Percentiles rank a stretch among this genome's conserved stretches.
These are phyloP conservation scores for Pseudoturritis turrita DNA, from an alignment of 345 rosid genomes.

Conservation along the genomic window DNA sequence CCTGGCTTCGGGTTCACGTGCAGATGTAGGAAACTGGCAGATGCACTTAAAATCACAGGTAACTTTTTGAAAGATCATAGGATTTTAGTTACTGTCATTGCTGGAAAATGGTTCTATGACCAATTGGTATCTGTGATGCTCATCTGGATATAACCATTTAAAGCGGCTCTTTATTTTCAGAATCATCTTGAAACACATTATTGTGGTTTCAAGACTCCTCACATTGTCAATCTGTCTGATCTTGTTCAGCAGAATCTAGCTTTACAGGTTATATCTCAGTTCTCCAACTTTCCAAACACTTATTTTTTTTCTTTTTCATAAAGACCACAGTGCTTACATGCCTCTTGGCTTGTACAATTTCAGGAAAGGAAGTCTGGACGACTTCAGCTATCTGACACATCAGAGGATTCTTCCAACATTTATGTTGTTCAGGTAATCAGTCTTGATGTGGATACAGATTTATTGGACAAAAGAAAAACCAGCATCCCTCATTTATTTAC, in stretches of 20 bases:
- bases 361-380: constrained; percentile 46
- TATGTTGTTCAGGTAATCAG: constrained; percentile 73
- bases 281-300: not conserved
- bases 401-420: constrained; percentile 51
- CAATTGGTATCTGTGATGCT: no score
- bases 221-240: constrained; percentile 78
- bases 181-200: constrained; percentile 59
- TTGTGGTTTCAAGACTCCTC: constrained; percentile 79
- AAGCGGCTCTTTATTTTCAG: constrained; percentile 37
- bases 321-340: constrained; percentile 1
- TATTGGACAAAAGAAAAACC: not conserved
- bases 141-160: constrained; percentile 13
- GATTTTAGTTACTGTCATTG: not conserved
- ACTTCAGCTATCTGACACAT: constrained; percentile 63
- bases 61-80: constrained; percentile 8
- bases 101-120: no score
- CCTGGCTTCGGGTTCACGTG: constrained; percentile 66
- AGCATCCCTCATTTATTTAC: not conserved
- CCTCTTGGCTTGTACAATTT: constrained; percentile 8
- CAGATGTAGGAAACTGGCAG: constrained; percentile 78
- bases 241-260: constrained; percentile 62
- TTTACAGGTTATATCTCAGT: constrained; percentile 40
- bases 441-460: not conserved
- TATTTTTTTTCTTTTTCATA: not conserved
- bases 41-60: constrained; percentile 72